These are phyloP conservation scores for Lactarius akahatsu DNA, from an alignment of 768 basidiomycete genomes.

Conservation along the genomic window DNA sequence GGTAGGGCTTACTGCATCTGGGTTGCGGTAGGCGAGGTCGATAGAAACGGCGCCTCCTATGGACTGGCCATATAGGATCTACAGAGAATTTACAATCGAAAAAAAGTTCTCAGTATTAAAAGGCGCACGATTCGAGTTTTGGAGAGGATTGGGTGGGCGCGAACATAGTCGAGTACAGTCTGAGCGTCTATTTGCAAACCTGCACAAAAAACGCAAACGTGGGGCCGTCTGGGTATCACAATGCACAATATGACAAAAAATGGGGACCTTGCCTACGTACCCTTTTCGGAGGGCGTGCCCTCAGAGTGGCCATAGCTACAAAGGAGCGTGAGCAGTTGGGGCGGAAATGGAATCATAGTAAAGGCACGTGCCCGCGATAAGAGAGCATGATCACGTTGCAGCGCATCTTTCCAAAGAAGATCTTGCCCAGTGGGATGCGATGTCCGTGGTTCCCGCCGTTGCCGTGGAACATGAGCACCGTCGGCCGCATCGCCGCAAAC, in stretches of 20 bases:
- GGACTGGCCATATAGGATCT: constrained; percentile 81
- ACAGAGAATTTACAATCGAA: neutral
- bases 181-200: constrained; percentile 85
- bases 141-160: constrained; percentile 59
- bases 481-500: constrained; percentile 63
- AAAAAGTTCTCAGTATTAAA: constrained; percentile 7
- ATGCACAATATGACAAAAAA: neutral
- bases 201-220: constrained; percentile 33
- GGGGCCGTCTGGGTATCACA: neutral
- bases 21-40: constrained; percentile 79
- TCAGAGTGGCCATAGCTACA: constrained; percentile 84
- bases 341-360: too few species aligned
- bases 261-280: constrained; percentile 39
- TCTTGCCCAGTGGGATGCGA: constrained; percentile 79
- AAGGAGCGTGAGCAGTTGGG: neutral
- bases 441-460: constrained; percentile 88
- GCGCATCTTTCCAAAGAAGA: constrained; percentile 78
- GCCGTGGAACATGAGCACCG: constrained; percentile 92
- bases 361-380: constrained; percentile 73
- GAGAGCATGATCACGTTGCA: constrained; percentile 95
- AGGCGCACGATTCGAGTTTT: constrained; percentile 60
- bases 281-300: constrained; percentile 82
- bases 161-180: constrained; percentile 73
- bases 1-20: constrained; percentile 55
- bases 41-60: constrained; percentile 94